Base-by-base conservation (phyloP, 345 rosid genomes). In the Lagerstroemia speciosa region DNA sequence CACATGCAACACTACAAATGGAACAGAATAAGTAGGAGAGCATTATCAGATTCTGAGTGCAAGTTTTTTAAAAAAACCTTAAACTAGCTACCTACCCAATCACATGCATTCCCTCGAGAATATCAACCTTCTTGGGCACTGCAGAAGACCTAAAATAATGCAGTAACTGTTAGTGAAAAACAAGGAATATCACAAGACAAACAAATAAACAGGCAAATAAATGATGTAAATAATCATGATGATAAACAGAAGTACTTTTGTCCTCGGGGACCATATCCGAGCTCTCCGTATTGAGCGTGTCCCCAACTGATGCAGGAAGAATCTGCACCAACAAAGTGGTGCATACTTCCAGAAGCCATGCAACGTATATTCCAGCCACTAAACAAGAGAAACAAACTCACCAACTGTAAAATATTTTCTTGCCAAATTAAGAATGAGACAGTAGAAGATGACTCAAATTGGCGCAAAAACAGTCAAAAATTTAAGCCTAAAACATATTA, bases 231-330 rank as follows among this genome's bases (percentile, higher is more conserved):
- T 38, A 14, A 66, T 30, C 62, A 45, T 31, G 29, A 71, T 34
- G 71, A 38, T 48, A 50, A 72, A 10, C 68, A 60, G 16, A 67
- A 83, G 29, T 86, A 91, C 98, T 93, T 93, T 74, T 93, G 98
- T 70, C 92, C 97, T 26, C 53, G 72, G 60, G 99, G 99, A 64
- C 99, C 99, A 67, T 94, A 94, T 78, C 98, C 99, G 61, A 94
- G 84, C 74, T 94, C 99, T 62, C 99, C 99, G 73, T 89, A 82
- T 71, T 77, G 89, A 77, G 95, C 99, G 70, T 83, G 90, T 67
- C 99, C 99, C 98, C 98, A 94, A 72, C 99, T 94, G 67, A 94
- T 91, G 93, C 99, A 91, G 67, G 99, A 94, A 70, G 76, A 71
- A 75, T 94, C 97, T 14, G 99, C 99, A 67, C 99, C 99, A 58